Conservation (phyloP, 805 yeast species). For the Ogataea sp. region DNA sequence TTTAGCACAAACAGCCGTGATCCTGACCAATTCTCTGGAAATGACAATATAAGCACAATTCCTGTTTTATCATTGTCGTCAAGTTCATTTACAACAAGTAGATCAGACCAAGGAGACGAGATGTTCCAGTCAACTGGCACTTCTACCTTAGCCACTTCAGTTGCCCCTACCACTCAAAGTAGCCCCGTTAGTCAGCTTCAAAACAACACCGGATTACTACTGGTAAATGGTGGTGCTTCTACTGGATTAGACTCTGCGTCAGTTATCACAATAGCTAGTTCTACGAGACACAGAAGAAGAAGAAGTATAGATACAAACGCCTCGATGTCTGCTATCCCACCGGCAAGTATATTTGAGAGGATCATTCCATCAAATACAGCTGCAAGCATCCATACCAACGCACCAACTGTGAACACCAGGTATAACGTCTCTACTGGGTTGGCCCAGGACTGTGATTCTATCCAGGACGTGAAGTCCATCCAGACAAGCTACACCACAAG, state of each 20-base stretch:
- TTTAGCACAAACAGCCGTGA: constrained; percentile 12
- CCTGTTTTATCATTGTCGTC: constrained; percentile 41
- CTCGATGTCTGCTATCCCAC: constrained; percentile 62
- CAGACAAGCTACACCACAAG: background rate
- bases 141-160: constrained; percentile 43
- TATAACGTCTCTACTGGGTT: background rate
- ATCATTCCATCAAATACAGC: constrained; percentile 22
- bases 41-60: constrained; percentile 35
- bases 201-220: background rate
- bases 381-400: constrained; percentile 4
- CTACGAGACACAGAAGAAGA: constrained; percentile 24
- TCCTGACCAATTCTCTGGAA: constrained; percentile 10
- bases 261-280: constrained; percentile 26
- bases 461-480: background rate
- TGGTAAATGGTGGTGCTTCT: constrained; percentile 3
- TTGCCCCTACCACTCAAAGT: constrained; percentile 27
- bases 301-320: constrained; percentile 42
- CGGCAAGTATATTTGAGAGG: constrained; percentile 62
- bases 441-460: background rate
- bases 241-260: constrained; percentile 20
- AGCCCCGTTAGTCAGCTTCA: constrained; percentile 3
- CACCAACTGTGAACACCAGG: background rate
- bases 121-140: constrained; percentile 14
- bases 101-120: constrained; percentile 11
- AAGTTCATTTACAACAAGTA: constrained; percentile 25